Base-by-base conservation (phyloP, 2,329 filamentous ascomycete species). In the Zalaria sp. region DNA sequence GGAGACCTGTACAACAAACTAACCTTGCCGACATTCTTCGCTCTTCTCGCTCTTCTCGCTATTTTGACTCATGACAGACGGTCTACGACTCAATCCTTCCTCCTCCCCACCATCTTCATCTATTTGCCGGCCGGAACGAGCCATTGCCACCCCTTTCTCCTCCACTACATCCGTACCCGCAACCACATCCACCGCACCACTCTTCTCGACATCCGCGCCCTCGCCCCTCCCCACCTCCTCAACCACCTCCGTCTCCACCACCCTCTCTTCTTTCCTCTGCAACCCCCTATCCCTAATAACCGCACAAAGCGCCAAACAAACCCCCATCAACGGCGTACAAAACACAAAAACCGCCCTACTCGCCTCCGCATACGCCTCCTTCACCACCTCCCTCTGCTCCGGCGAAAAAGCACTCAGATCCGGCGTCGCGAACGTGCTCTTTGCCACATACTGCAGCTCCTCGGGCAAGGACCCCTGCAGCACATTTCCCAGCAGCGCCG, bases 321-420 rank as follows among this genome's bases (percentile, higher is more conserved):
- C 37, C 0, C 64, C 71, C 5, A 74, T 68, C 3, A 77, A 47
- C 0, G 74, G 73, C 0, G 72, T 64, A 52, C 73, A 73, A 34
- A 76, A 53, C 25, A 72, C 67, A 46, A 79, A 79, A 0, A 79
- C 73, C 0, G 66, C 64, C 27, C 65, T 62, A 25, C 68, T 75
- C 0, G 71, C 75, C 6, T 59, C 58, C 52, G 69, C 68, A 52
- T 77, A 77, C 0, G 73, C 68, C 34, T 61, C 48, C 5, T 72
- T 46, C 2, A 77, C 66, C 9, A 54, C 57, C 1, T 57, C 52
- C 54, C 60, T 58, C 31, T 67, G 58, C 2, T 49, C 49, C 36
- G 53, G 47, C 3, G 57, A 51, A 38, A 65, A 41, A 43, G 44
- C 29, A 47, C 44, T 5, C 51, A 66, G 27, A 59, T 53, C 25